These are phyloP conservation scores for Choiromyces venosus DNA, from an alignment of 495 filamentous ascomycete genomes.

Conservation along the genomic window DNA sequence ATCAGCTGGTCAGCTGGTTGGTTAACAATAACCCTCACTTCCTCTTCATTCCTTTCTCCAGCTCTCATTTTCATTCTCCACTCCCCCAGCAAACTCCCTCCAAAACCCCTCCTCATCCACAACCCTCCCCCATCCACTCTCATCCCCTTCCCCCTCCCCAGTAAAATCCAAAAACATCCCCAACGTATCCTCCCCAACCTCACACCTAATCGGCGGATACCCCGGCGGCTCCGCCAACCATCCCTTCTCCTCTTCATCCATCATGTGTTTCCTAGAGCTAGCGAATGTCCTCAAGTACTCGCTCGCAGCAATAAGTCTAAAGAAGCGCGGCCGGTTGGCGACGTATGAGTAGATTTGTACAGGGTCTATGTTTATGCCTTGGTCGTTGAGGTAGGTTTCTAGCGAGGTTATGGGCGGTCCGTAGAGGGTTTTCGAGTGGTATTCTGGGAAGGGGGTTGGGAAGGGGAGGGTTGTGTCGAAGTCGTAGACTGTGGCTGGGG, in stretches of 20 bases:
- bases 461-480: slow-evolving; percentile 38
- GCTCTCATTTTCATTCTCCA: background rate
- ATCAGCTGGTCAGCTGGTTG: too few relatives aligned
- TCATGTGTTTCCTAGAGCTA: slow-evolving; percentile 35
- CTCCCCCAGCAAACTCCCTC: slow-evolving; percentile 15
- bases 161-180: slow-evolving; percentile 19
- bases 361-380: slow-evolving; percentile 8
- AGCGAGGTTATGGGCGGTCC: slow-evolving; percentile 7
- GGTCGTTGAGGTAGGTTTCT: slow-evolving; percentile 7
- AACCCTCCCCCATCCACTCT: slow-evolving; percentile 18
- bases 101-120: slow-evolving; percentile 14
- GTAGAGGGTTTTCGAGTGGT: slow-evolving; percentile 25
- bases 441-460: slow-evolving; percentile 16
- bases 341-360: slow-evolving; percentile 1
- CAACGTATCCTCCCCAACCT: slow-evolving; percentile 23
- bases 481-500: slow-evolving; percentile 32
- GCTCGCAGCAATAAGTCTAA: slow-evolving; percentile 14
- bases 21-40: background rate
- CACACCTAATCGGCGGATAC: slow-evolving; percentile 20
- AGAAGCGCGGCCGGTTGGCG: slow-evolving; percentile 11
- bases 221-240: slow-evolving; percentile 20
- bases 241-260: slow-evolving; percentile 4
- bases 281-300: slow-evolving; percentile 28
- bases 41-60: background rate
- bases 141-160: too few relatives aligned